Conservation (phyloP, 371 early-diverging fungal genomes). For the Blakeslea trispora region DNA sequence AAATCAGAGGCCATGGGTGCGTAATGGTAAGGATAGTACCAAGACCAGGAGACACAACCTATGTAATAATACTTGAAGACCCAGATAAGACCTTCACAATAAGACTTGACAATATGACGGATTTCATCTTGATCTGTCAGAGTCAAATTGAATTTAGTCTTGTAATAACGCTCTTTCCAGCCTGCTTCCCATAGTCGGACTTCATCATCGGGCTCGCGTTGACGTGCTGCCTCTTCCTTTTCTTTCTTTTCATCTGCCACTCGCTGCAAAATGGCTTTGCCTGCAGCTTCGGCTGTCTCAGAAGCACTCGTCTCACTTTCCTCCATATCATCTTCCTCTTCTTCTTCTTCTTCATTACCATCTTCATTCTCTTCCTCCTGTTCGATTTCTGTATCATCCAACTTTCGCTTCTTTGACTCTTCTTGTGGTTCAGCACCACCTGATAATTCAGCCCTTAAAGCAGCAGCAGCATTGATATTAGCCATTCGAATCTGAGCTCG, state of each 20-base stretch:
- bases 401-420: slow-evolving; percentile 42
- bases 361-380: slow-evolving; percentile 38
- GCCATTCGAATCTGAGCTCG: slow-evolving; percentile 40
- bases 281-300: slow-evolving; percentile 30
- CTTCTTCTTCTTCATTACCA: slow-evolving; percentile 38
- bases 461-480: slow-evolving; percentile 58
- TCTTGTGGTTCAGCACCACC: slow-evolving; percentile 12
- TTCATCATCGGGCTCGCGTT: slow-evolving; percentile 77
- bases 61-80: slow-evolving; percentile 95
- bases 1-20: slow-evolving; percentile 93
- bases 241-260: slow-evolving; percentile 56
- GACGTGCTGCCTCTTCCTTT: slow-evolving; percentile 54
- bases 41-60: slow-evolving; percentile 97
- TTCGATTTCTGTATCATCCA: slow-evolving; percentile 34
- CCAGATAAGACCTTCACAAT: slow-evolving; percentile 97
- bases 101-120: slow-evolving; percentile 66
- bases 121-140: slow-evolving; percentile 64
- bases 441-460: slow-evolving; percentile 36
- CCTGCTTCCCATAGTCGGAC: slow-evolving; percentile 84
- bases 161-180: slow-evolving; percentile 91
- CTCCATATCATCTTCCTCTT: slow-evolving; percentile 41
- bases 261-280: slow-evolving; percentile 54
- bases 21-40: slow-evolving; percentile 99
- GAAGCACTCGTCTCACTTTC: slow-evolving; percentile 26
- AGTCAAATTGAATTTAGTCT: slow-evolving; percentile 78